Base-by-base conservation (phyloP, 371 early-diverging fungal genomes). In the Coemansia sp. region DNA sequence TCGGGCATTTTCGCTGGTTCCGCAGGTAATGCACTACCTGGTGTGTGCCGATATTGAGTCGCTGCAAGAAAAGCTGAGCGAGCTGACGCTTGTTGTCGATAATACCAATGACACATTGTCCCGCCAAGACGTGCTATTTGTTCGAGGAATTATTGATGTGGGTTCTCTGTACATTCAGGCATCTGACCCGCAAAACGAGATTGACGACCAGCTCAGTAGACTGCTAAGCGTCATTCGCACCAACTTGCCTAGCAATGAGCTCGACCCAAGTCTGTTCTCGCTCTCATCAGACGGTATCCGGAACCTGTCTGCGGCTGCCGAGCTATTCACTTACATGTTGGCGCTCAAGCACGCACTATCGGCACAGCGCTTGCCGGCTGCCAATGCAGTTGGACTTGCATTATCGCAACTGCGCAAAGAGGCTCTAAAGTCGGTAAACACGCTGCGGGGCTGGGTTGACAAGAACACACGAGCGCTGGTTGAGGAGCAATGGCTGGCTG, bases 11-110 rank as follows among this genome's bases (percentile, higher is more conserved):
- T 66, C 78, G 11, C 44, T 78, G 28, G 33, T 69, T 16, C 73
- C 73, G 1, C 78, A 78, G 72, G 55, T 72, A n/a, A 72, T 78
- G 69, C 72, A 78, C 51, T 59, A 52, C 28, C 62, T 78, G 28
- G 68, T 53, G 4, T 21, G 44, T 5, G 65, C 59, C 16, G 54
- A 78, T 11, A 21, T 40, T 6, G 78, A 68, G 3, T 3, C 30
- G n/a, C 20, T 69, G 2, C 72, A 72, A 37, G 2, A 55, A 23
- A 59, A 37, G 53, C 1, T 30, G 54, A 37, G 42, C 7, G 55
- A 66, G 54, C 66, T 78, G 23, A 14, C 59, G 5, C 28, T 18
- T 12, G 16, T 55, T 1, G 39, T 56, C 5, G 55, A 57, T 12
- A 42, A 59, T 3, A 53, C 51, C 3, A 57, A 54, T 2, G 25